Evolutionary conservation across 306 rosid genomes (phyloP).

Genomic region (Oxytropis ochrocephala): DNA sequence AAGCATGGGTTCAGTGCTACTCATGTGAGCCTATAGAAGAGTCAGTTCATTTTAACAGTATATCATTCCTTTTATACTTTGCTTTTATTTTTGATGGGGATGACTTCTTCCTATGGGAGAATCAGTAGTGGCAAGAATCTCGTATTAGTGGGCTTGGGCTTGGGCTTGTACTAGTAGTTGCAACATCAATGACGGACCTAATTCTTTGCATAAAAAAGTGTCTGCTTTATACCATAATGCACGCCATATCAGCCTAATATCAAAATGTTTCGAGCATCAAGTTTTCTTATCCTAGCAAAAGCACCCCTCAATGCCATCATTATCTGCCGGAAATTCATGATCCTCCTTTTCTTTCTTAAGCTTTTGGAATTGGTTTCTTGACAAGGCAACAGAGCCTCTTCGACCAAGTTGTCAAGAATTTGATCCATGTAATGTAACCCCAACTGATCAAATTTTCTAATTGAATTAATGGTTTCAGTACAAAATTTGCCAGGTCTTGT

Average conservation of each 20-base stretch:
- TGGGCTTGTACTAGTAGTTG: neutral
- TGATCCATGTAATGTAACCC: neutral
- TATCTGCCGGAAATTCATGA: neutral
- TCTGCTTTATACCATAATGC: neutral
- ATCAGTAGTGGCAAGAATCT: neutral
- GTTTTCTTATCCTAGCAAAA: slow-evolving; percentile 2
- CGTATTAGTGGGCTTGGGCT: neutral
- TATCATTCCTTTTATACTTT: neutral
- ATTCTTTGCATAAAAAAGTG: neutral
- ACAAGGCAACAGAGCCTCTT: neutral
- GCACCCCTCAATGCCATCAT: neutral
- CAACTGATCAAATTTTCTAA: neutral
- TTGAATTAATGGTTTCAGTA: neutral
- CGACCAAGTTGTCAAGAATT: neutral
- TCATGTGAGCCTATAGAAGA: neutral
- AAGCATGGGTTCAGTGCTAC: neutral
- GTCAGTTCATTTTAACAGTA: slow-evolving; percentile 1
- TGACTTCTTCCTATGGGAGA: neutral
- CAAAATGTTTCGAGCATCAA: neutral
- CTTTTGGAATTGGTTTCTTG: neutral
- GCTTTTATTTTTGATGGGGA: neutral
- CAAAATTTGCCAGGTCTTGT: neutral
- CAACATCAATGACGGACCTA: neutral
- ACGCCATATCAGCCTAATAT: neutral
- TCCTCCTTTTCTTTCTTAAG: neutral